Evolutionary conservation across 2,329 filamentous ascomycete genomes (phyloP), one percentile per base, ranked within the genome.

Genomic region (Hypoxylon sp.): DNA sequence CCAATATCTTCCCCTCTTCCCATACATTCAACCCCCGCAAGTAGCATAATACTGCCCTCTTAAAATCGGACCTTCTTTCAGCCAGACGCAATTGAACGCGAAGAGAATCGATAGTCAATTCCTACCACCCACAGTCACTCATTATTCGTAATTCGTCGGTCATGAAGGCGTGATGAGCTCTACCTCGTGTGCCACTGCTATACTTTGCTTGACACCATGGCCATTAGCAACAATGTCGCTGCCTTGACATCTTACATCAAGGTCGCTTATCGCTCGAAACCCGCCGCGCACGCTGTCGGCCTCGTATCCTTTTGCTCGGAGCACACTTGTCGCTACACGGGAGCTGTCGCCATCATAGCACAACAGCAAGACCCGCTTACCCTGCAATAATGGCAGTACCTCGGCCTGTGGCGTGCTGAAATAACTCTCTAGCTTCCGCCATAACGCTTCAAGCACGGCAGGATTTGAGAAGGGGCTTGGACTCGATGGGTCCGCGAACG

Each of bases 321-420:
- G 73, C 2, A 88, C 81, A 58, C 85, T 87, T 2, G 84, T 84
- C 2, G 85, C 86, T 4, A 88, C 81, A 0, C 87, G 80, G 3
- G 86, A 80, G 31, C 82, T 85, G 63, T 89, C 85, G 2, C 87
- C 87, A 51, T 86, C 79, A 56, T 88, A 87, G 73, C 86, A 88
- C 8, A 86, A 73, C 8, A 87, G 71, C 10, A 88, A 71, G 11
- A 85, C 73, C 5, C 79, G 79, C 60, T 79, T 80, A 3, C 70
- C 76, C 6, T 65, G 47, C 1, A 82, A 63, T 8, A 75, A 62
- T 1, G 61, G 37, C 21, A 69, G 19, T 0, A 79, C 11, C 0
- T 75, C 70, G 11, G 67, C 47, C 8, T 65, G 54, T 0, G 75
- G 71, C 1, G 75, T 55, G 6, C 72, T 76, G 74, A 87, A 86